phyloP scores from a whole-genome alignment of 495 filamentous ascomycete species.

The Lindgomyces ingoldianus region DNA sequence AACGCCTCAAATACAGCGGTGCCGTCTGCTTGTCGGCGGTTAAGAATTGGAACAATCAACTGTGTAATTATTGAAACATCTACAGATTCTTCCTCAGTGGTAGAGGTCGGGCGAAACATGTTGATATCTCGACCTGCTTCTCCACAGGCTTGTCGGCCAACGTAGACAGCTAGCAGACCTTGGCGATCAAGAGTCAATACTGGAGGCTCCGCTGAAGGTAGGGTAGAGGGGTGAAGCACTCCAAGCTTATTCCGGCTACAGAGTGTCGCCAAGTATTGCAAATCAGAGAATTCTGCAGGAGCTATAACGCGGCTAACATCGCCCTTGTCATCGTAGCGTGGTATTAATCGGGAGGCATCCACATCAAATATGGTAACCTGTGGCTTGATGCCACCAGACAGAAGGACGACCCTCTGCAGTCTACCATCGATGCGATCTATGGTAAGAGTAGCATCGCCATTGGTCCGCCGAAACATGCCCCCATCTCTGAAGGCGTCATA shows the following conservation, averaged over 20 bases:
- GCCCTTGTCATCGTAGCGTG: slow-evolving; percentile 20
- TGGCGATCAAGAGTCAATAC: slow-evolving; percentile 40
- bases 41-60: slow-evolving; percentile 37
- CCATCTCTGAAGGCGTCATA: slow-evolving; percentile 31
- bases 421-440: slow-evolving; percentile 16
- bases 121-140: slow-evolving; percentile 39
- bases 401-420: slow-evolving; percentile 23
- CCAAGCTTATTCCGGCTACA: slow-evolving; percentile 40
- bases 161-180: slow-evolving; percentile 42
- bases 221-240: slow-evolving; percentile 36
- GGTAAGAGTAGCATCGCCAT: slow-evolving; percentile 8
- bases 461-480: slow-evolving; percentile 32
- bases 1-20: slow-evolving; percentile 42
- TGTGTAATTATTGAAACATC: slow-evolving; percentile 42
- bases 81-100: slow-evolving; percentile 30
- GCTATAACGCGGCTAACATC: slow-evolving; percentile 29
- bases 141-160: slow-evolving; percentile 39
- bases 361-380: slow-evolving; percentile 34
- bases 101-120: slow-evolving; percentile 39
- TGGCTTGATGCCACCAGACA: slow-evolving; percentile 34
- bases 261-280: slow-evolving; percentile 36
- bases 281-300: slow-evolving; percentile 32
- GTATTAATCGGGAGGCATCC: slow-evolving; percentile 15
- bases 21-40: slow-evolving; percentile 38
- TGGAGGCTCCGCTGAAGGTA: slow-evolving; percentile 39